Evolutionary conservation across 305 asterid species (phyloP).

Genomic region (Fraxinus ornus): DNA sequence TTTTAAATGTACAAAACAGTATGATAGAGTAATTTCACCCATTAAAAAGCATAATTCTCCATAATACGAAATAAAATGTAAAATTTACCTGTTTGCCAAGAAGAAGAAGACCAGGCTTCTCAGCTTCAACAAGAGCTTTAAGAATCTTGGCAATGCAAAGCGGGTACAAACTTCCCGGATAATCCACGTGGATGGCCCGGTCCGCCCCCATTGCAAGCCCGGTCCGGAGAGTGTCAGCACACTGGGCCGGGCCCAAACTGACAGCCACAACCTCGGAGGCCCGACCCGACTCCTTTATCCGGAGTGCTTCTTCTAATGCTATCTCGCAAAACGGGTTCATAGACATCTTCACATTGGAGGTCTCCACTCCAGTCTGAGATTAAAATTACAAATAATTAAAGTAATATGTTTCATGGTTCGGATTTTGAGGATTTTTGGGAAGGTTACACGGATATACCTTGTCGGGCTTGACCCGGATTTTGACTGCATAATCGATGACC

Average conservation of each 20-base stretch:
- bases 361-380: slow-evolving; percentile 75
- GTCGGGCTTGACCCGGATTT: slow-evolving; percentile 85
- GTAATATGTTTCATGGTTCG: background rate
- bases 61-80: background rate
- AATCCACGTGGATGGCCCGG: slow-evolving; percentile 83
- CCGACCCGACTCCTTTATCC: slow-evolving; percentile 76
- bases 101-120: slow-evolving; percentile 75
- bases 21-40: background rate
- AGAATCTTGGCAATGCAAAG: slow-evolving; percentile 86
- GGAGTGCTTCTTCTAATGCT: slow-evolving; percentile 82
- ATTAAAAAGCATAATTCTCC: background rate
- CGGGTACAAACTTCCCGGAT: slow-evolving; percentile 59
- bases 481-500: slow-evolving; percentile 90
- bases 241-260: slow-evolving; percentile 65
- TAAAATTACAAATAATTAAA: background rate
- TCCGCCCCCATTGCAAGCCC: slow-evolving; percentile 99
- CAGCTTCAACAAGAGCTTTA: slow-evolving; percentile 71
- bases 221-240: slow-evolving; percentile 78
- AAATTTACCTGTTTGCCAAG: slow-evolving; percentile 80
- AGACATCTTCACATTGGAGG: slow-evolving; percentile 91
- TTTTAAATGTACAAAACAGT: background rate
- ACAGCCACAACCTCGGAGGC: slow-evolving; percentile 94
- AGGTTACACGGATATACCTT: slow-evolving; percentile 42
- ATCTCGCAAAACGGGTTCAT: slow-evolving; percentile 98
- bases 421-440: background rate